These are phyloP conservation scores for Ascochyta lentis DNA, from an alignment of 2,329 filamentous ascomycete species.

Conservation along the genomic window DNA sequence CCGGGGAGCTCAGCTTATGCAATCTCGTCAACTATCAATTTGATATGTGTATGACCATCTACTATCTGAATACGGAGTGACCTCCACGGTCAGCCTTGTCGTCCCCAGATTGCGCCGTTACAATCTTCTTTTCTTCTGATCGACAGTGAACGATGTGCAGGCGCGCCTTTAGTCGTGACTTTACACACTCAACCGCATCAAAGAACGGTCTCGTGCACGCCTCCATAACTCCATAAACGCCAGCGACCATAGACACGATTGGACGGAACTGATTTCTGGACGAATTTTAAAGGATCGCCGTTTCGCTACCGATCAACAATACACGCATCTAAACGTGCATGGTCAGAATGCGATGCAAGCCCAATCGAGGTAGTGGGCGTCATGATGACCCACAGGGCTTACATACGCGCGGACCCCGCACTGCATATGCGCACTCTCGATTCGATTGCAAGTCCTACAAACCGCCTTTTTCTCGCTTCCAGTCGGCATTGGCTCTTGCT, in stretches of 20 bases:
- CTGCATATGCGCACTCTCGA: neutral
- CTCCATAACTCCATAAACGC: neutral
- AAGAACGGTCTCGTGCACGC: constrained; percentile 2
- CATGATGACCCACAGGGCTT: constrained; percentile 6
- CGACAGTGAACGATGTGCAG: neutral
- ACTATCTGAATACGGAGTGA: neutral
- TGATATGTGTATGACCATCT: neutral
- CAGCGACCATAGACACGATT: neutral
- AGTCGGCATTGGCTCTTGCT: neutral
- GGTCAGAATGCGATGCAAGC: constrained; percentile 5
- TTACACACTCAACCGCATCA: neutral
- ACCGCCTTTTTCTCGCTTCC: neutral
- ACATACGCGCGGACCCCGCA: constrained; percentile 8
- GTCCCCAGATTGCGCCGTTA: neutral
- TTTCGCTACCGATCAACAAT: constrained; percentile 14
- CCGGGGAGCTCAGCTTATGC: neutral
- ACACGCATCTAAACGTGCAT: neutral
- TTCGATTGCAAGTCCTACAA: neutral
- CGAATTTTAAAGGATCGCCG: constrained; percentile 1
- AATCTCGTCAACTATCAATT: neutral
- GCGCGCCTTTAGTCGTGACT: neutral
- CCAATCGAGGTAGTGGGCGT: neutral
- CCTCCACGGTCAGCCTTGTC: neutral
- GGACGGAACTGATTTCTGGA: neutral
- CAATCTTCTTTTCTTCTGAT: neutral